Percentiles rank a stretch among this genome's conserved stretches.
These are phyloP conservation scores for Phytophthora vignae DNA, from an alignment of 352 stramenopile species.

Conservation along the genomic window DNA sequence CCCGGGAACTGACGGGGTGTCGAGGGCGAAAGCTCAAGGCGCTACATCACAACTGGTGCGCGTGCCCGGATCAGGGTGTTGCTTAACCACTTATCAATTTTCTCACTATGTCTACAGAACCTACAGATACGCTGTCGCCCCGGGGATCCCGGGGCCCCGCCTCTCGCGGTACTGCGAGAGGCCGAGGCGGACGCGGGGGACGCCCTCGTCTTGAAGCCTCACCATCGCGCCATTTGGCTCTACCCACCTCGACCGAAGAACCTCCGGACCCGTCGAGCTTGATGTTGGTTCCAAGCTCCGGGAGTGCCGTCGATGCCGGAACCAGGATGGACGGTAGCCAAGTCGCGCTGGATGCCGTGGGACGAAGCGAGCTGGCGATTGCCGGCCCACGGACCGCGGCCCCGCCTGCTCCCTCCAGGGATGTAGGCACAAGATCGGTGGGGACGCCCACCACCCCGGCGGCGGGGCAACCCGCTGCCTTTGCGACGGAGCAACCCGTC, in stretches of 20 bases:
- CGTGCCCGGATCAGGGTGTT: slow-evolving; percentile 2
- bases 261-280: background rate
- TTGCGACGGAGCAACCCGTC: background rate
- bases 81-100: background rate
- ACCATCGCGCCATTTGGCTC: background rate
- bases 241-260: background rate
- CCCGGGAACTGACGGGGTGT: too few relatives aligned
- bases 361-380: background rate
- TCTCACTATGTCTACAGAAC: background rate
- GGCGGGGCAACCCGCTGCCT: background rate
- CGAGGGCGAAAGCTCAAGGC: too few relatives aligned
- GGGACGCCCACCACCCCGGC: background rate
- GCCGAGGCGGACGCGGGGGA: slow-evolving; percentile 3
- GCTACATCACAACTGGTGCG: slow-evolving; percentile 2
- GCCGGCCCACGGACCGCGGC: background rate
- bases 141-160: slow-evolving; percentile 1
- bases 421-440: background rate
- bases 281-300: background rate
- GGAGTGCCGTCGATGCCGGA: background rate
- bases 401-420: background rate
- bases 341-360: background rate
- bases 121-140: background rate
- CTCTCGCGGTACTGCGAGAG: background rate
- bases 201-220: background rate
- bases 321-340: background rate